These are phyloP conservation scores for Boletus rubescentipes DNA, from an alignment of 768 basidiomycete species.

Conservation along the genomic window DNA sequence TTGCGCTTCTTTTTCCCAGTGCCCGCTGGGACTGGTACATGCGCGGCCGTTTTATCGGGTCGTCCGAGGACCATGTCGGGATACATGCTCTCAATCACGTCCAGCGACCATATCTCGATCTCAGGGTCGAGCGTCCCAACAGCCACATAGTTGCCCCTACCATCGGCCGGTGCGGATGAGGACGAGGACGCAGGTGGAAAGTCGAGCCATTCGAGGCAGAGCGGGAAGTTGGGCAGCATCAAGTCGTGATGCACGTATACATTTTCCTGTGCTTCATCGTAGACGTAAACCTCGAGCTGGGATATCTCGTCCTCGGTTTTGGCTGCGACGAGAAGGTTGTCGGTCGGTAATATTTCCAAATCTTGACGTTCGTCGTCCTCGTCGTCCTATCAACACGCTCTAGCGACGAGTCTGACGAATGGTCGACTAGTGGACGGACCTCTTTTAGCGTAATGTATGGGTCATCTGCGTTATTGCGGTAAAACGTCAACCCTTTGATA, in stretches of 20 bases:
- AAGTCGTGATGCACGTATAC: constrained; percentile 97
- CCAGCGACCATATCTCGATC: constrained; percentile 98
- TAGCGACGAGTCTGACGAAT: background rate
- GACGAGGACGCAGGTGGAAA: constrained; percentile 71
- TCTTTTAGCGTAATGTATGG: constrained; percentile 97
- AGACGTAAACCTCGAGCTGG: constrained; percentile 93
- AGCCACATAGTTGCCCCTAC: constrained; percentile 85
- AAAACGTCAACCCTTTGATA: constrained; percentile 92
- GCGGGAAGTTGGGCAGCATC: constrained; percentile 95
- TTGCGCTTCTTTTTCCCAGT: constrained; percentile 97
- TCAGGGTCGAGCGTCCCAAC: constrained; percentile 97
- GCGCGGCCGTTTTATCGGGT: constrained; percentile 78
- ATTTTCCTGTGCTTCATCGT: constrained; percentile 88
- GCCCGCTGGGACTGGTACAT: constrained; percentile 75
- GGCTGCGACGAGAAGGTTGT: constrained; percentile 89
- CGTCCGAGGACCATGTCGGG: constrained; percentile 90
- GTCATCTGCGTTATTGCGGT: constrained; percentile 89
- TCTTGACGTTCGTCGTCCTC: constrained; percentile 79
- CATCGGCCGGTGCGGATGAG: constrained; percentile 32
- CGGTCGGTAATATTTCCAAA: constrained; percentile 83
- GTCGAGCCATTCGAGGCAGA: constrained; percentile 99
- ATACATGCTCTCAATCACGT: constrained; percentile 91
- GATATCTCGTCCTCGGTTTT: constrained; percentile 98
- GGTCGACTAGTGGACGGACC: constrained; percentile 41
- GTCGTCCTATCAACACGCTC: constrained; percentile 34